Percentiles rank a stretch among this genome's conserved stretches.
Evolutionary conservation across 352 stramenopile genomes (phyloP).

Genomic region (Phytophthora vignae): DNA sequence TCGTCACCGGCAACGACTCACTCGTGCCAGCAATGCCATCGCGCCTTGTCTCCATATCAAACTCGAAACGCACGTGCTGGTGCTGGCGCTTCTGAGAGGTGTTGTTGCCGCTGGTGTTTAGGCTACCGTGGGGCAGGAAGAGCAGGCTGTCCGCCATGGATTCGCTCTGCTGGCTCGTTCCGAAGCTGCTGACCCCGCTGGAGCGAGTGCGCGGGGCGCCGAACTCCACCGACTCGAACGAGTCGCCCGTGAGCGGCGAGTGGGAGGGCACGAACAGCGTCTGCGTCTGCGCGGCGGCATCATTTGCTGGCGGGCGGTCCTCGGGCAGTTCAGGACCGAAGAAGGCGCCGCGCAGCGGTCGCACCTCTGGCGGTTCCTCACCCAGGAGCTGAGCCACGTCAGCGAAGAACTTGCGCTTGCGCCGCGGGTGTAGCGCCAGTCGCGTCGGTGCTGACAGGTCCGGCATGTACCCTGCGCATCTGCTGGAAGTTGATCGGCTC

Average conservation of each 20-base stretch:
- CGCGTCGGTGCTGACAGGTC: constrained; percentile 6
- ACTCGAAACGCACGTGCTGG: constrained; percentile 30
- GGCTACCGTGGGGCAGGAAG: constrained; percentile 46
- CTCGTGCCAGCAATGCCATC: constrained; percentile 12
- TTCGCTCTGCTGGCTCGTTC: constrained; percentile 47
- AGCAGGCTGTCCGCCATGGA: constrained; percentile 67
- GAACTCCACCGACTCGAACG: constrained; percentile 62
- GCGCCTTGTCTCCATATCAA: constrained; percentile 21
- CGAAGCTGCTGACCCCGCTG: constrained; percentile 21
- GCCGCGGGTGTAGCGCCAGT: constrained; percentile 57
- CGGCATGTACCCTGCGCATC: background rate
- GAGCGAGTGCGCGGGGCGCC: constrained; percentile 16
- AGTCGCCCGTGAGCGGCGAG: constrained; percentile 42
- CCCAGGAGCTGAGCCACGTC: constrained; percentile 61
- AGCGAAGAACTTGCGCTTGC: constrained; percentile 85
- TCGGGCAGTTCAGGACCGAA: constrained; percentile 29
- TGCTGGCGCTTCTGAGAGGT: constrained; percentile 17
- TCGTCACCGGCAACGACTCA: constrained; percentile 33
- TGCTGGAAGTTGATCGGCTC: background rate
- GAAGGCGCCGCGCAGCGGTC: constrained; percentile 45
- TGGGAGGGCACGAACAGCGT: constrained; percentile 19
- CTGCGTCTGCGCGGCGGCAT: background rate
- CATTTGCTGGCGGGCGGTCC: background rate
- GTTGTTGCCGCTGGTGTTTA: constrained; percentile 15
- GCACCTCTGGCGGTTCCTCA: constrained; percentile 47